These are phyloP conservation scores for Lasiodiplodia citricola DNA, from an alignment of 2,329 filamentous ascomycete species.

Conservation along the genomic window DNA sequence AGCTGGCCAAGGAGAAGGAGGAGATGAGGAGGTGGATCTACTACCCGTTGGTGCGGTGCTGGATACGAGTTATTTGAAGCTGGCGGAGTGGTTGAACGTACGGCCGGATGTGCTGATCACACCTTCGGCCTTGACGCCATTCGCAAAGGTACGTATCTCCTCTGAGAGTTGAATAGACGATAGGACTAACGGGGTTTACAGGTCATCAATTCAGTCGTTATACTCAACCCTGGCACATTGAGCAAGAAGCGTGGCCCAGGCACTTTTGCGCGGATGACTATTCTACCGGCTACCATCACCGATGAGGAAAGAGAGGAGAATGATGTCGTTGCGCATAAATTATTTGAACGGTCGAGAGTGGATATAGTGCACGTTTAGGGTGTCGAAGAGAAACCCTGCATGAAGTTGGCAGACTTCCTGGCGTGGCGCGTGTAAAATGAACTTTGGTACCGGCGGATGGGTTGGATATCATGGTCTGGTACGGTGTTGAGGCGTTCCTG, in stretches of 20 bases:
- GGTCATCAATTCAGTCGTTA: conserved; percentile 88
- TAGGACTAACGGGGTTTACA: conserved; percentile 44
- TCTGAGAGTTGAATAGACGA: neutral
- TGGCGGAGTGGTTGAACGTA: conserved; percentile 89
- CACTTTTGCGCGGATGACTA: conserved; percentile 80
- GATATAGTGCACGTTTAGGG: conserved; percentile 64
- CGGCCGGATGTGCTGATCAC: conserved; percentile 83
- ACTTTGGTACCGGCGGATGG: neutral
- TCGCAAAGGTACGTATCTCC: conserved; percentile 74
- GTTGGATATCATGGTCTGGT: conserved; percentile 3
- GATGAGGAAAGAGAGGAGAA: conserved; percentile 63
- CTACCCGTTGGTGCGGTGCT: conserved; percentile 70
- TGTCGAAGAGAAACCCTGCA: neutral
- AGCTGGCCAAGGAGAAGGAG: conserved; percentile 57
- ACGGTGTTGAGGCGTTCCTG: neutral
- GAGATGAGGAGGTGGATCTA: conserved; percentile 41
- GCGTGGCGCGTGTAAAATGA: neutral
- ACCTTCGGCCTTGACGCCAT: conserved; percentile 82
- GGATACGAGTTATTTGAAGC: conserved; percentile 82
- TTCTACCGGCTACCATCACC: conserved; percentile 68
- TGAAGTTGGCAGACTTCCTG: neutral
- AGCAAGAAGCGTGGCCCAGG: conserved; percentile 85
- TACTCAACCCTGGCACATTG: conserved; percentile 87
- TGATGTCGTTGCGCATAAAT: conserved; percentile 67
- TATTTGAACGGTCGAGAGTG: conserved; percentile 83